Base-by-base conservation (phyloP, 106 monocot species). In the Apostasia ramifera region DNA sequence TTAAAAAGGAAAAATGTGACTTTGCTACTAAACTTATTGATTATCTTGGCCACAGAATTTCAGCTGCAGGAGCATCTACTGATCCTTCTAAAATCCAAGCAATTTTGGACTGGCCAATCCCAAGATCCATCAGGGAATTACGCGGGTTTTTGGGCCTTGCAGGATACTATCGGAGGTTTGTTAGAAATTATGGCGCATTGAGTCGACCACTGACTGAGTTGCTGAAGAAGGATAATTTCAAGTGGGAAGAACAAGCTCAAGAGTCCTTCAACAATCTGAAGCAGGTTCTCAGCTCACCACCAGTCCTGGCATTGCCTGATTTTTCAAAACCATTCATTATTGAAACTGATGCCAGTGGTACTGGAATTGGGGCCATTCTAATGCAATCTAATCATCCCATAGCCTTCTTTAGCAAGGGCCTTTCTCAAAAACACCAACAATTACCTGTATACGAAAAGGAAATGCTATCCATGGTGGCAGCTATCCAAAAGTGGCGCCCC, bases 341-440 rank as follows among this genome's bases (percentile, higher is more conserved):
- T 0, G 68, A 76, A 13, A 52, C 51, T 40, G 59, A 77, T 56
- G 76, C 69, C 0, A 62, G 50, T 14, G 68, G 7, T 3, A n/a
- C 0, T 1, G 60, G 76, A 2, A 9, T 69, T 8, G 61, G 76
- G 2, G 76, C 4, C 10, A 60, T 76, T 44, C 41, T 76, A 8
- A 13, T 42, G 6, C 76, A 76, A 53, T 1, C 3, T 9, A 44
- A 52, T 1, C 6, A 44, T 8, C 53, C 76, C 4, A 61, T 76
- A 15, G 49, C 75, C 7, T 76, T 60, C 5, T 45, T 69, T 5
- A 76, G 68, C 61, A 76, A 69, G 26, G 59, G 52, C 0, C 8
- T 76, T 1, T 37, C 58, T 5, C 1, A 2, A 2, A 40, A 12
- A 8, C 3, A 55, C 1, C 57, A 47, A 38, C 3, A 46, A 0